Evolutionary conservation across 768 basidiomycete species (phyloP).

Genomic region (Favolaschia claudopus): DNA sequence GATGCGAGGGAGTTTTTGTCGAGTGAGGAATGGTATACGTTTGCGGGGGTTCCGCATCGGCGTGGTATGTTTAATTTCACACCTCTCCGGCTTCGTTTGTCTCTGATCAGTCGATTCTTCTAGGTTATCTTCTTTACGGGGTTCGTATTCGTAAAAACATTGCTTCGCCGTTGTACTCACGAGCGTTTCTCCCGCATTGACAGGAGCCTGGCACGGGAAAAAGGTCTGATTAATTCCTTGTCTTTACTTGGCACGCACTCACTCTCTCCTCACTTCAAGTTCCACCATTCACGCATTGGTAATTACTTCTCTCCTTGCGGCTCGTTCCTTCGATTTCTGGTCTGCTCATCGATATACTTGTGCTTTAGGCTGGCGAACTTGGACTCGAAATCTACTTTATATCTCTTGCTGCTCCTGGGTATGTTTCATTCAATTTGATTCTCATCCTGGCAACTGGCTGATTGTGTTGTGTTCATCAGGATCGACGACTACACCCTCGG

Average conservation of each 20-base stretch:
- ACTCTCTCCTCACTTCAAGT: too few species aligned
- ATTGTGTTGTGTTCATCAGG: conserved; percentile 24
- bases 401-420: conserved; percentile 35
- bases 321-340: too few species aligned
- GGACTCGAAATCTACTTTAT: conserved; percentile 64
- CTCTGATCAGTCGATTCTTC: too few species aligned
- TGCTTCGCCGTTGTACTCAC: background rate
- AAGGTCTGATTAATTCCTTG: too few species aligned
- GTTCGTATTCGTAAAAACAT: background rate
- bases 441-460: conserved; percentile 15
- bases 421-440: background rate
- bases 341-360: too few species aligned
- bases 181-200: too few species aligned
- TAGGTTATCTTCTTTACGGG: conserved; percentile 26
- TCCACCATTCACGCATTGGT: conserved; percentile 37
- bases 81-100: conserved; percentile 24
- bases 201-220: conserved; percentile 27
- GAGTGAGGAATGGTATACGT: conserved; percentile 40
- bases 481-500: conserved; percentile 40
- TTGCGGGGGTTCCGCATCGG: conserved; percentile 40
- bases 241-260: too few species aligned
- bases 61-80: conserved; percentile 36
- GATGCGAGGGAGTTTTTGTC: conserved; percentile 41
- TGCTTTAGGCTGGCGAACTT: conserved; percentile 58
- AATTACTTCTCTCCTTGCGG: background rate